phyloP scores from a whole-genome alignment of 2,329 filamentous ascomycete genomes.

The Trematosphaeria pertusa region DNA sequence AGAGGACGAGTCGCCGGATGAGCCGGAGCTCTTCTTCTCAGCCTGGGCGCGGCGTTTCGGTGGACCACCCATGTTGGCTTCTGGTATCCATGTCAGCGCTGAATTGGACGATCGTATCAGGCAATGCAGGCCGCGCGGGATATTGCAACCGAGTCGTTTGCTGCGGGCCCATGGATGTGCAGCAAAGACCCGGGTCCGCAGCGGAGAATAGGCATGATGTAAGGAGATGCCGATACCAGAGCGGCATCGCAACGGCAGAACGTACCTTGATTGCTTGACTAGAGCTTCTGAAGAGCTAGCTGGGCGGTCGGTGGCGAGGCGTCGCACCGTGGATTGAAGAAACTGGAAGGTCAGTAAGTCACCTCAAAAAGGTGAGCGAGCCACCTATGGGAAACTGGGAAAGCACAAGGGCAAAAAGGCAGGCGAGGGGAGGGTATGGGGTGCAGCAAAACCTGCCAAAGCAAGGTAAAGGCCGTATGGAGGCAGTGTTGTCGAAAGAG shows the following conservation, averaged over 20 bases:
- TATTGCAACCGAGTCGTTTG: background rate
- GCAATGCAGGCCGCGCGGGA: too few relatives aligned
- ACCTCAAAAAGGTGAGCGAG: conserved; percentile 3
- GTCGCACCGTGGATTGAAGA: background rate
- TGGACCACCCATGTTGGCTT: conserved; percentile 46
- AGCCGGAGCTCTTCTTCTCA: conserved; percentile 35
- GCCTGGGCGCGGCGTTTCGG: conserved; percentile 41
- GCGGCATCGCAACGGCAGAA: background rate
- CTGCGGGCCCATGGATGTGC: background rate
- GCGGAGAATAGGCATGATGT: too few relatives aligned
- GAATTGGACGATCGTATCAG: too few relatives aligned
- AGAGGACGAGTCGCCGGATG: conserved; percentile 34
- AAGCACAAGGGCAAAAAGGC: conserved; percentile 2
- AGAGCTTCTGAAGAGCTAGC: background rate
- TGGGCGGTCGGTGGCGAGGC: background rate
- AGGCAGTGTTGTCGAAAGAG: conserved; percentile 7
- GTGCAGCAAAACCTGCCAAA: too few relatives aligned
- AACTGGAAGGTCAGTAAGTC: conserved; percentile 8
- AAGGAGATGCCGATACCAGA: background rate
- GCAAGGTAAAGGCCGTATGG: conserved; percentile 2
- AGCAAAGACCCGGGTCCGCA: too few relatives aligned
- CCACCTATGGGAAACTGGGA: conserved; percentile 8
- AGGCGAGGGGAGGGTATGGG: conserved; percentile 3
- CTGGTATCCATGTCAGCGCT: conserved; percentile 15
- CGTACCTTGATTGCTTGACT: conserved; percentile 6